Conservation (phyloP, 257 asterid genomes). For the Verbascum thapsus region DNA sequence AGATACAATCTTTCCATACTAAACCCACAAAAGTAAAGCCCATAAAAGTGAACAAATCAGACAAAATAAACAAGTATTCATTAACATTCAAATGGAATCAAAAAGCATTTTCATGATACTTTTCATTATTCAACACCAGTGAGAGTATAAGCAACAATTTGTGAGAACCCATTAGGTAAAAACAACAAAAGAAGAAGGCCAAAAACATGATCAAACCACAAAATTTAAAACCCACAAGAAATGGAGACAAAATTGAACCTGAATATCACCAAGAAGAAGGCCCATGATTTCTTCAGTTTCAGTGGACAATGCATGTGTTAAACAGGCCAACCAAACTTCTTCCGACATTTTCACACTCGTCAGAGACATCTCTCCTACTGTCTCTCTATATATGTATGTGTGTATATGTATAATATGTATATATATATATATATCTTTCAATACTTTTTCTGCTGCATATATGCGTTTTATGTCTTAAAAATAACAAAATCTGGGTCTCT, state of each 20-base stretch:
- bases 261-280: constrained; percentile 94
- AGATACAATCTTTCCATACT: background rate
- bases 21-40: constrained; percentile 1
- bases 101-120: constrained; percentile 1
- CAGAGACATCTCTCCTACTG: constrained; percentile 65
- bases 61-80: background rate
- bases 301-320: constrained; percentile 99
- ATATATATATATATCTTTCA: background rate
- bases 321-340: constrained; percentile 97
- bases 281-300: constrained; percentile 99
- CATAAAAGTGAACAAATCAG: constrained; percentile 9
- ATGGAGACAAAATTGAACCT: constrained; percentile 45
- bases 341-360: constrained; percentile 95
- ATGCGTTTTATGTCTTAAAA: background rate
- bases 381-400: background rate
- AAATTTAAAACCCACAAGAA: constrained; percentile 29
- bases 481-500: background rate
- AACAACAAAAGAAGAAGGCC: too few species aligned
- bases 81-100: background rate
- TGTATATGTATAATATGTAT: too few species aligned
- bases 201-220: background rate
- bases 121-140: constrained; percentile 13
- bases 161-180: constrained; percentile 11
- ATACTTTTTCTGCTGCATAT: too few species aligned
- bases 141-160: background rate